Base-by-base conservation (phyloP, 805 yeast genomes). In the Nakazawaea molendinolei region DNA sequence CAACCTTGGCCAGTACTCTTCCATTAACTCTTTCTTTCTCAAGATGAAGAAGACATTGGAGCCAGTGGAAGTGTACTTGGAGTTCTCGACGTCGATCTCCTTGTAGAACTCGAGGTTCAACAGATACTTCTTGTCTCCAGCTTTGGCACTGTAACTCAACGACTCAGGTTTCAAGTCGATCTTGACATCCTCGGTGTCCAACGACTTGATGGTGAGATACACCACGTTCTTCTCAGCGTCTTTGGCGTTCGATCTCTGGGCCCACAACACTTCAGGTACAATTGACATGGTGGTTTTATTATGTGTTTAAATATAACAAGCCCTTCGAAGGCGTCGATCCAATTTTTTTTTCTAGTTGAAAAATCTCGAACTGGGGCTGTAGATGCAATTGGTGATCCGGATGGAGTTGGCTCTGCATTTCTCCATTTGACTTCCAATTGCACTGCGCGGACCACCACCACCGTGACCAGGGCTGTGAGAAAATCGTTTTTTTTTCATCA, bases 1-100 rank as follows among this genome's bases (percentile, higher is more conserved):
- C 56, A 90, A 71, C 55, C 97, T 76, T 49, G 98, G 97, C 98
- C 98, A 90, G 69, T 61, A 90, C 55, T 87, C 97, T 40, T 65
- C 75, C 47, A 74, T 67, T 16, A 69, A 56, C 38, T 72, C 75
- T 54, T 74, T 72, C 74, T 92, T 86, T 63, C 81, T 70, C 46
- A 89, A 56, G 35, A 79, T 69, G 43, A 85, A 73, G 49, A 66
- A 66, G 40, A 83, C 48, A 44, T 77, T 77, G 41, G 83, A 78
- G 27, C 82, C 86, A 10, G 79, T 72, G 33, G 71, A 65, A 42
- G 68, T 67, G 48, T 74, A 69, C 31, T 62, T 60, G 5, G 92
- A 76, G 33, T 74, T 60, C 28, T 75, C 80, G 1, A 79, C 69
- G 48, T 82, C 85, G 51, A 90, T 72, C 51, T 77, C 83, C 23